These are phyloP conservation scores for Dendrobium huoshanense DNA, from an alignment of 106 monocot species.

Conservation along the genomic window DNA sequence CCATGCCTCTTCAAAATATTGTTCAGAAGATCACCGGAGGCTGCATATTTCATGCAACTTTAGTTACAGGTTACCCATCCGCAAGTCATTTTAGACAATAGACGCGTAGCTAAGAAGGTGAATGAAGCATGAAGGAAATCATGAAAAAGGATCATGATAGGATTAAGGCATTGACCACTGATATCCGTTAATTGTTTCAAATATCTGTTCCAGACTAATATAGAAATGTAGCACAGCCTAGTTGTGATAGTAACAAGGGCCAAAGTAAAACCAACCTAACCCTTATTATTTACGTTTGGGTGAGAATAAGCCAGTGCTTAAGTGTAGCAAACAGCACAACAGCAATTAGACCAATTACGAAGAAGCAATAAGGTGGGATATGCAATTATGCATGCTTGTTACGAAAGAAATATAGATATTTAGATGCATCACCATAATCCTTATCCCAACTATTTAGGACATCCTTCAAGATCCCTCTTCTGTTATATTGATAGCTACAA, in stretches of 20 bases:
- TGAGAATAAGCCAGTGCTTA: too few relatives aligned
- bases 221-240: neutral
- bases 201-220: neutral
- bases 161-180: neutral
- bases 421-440: too few relatives aligned
- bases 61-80: neutral
- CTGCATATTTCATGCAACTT: conserved; percentile 12
- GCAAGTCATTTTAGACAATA: neutral
- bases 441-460: too few relatives aligned
- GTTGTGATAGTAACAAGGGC: neutral
- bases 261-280: neutral
- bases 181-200: neutral
- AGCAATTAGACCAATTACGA: too few relatives aligned
- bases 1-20: conserved; percentile 43
- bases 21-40: conserved; percentile 29
- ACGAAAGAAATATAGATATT: too few relatives aligned
- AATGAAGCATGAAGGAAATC: neutral
- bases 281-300: neutral
- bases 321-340: too few relatives aligned
- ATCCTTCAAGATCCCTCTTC: too few relatives aligned
- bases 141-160: neutral
- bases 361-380: too few relatives aligned
- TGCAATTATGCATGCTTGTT: too few relatives aligned
- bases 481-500: too few relatives aligned
- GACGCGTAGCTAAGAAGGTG: neutral